phyloP scores from a whole-genome alignment of 2,329 filamentous ascomycete genomes.

The Laburnicola sp. region DNA sequence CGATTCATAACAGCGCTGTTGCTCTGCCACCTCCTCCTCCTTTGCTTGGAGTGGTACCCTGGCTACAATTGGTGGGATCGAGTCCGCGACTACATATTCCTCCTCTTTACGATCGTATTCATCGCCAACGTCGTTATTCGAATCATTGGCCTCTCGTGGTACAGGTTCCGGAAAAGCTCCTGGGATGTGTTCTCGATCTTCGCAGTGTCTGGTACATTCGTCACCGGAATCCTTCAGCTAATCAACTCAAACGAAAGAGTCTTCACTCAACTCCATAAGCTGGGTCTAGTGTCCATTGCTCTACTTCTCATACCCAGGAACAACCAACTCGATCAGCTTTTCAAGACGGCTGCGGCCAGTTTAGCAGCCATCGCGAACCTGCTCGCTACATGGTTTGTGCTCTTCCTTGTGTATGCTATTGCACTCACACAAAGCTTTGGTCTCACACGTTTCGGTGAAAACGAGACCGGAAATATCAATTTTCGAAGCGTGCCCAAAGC shows the following conservation, averaged over 20 bases:
- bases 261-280: slow-evolving; percentile 87
- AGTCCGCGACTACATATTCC: slow-evolving; percentile 74
- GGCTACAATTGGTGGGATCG: slow-evolving; percentile 72
- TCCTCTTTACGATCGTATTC: slow-evolving; percentile 80
- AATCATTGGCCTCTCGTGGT: slow-evolving; percentile 87
- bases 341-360: slow-evolving; percentile 97
- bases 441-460: slow-evolving; percentile 78
- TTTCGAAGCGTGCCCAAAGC: slow-evolving; percentile 93
- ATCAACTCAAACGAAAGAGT: slow-evolving; percentile 57
- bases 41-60: slow-evolving; percentile 83
- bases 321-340: slow-evolving; percentile 94
- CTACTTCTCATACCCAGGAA: slow-evolving; percentile 92
- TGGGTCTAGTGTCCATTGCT: slow-evolving; percentile 88
- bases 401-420: slow-evolving; percentile 95
- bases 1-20: slow-evolving; percentile 76
- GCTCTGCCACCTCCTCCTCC: slow-evolving; percentile 77
- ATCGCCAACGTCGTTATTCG: slow-evolving; percentile 80
- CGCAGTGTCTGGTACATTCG: slow-evolving; percentile 76
- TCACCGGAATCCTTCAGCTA: slow-evolving; percentile 78
- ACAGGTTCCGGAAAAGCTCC: slow-evolving; percentile 85
- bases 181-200: slow-evolving; percentile 93
- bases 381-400: slow-evolving; percentile 93
- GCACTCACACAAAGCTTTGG: slow-evolving; percentile 95
- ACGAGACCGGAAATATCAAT: slow-evolving; percentile 79
- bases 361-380: slow-evolving; percentile 87